Evolutionary conservation across 768 basidiomycete species (phyloP).

Genomic region (Rhodotorula kratochvilovae): DNA sequence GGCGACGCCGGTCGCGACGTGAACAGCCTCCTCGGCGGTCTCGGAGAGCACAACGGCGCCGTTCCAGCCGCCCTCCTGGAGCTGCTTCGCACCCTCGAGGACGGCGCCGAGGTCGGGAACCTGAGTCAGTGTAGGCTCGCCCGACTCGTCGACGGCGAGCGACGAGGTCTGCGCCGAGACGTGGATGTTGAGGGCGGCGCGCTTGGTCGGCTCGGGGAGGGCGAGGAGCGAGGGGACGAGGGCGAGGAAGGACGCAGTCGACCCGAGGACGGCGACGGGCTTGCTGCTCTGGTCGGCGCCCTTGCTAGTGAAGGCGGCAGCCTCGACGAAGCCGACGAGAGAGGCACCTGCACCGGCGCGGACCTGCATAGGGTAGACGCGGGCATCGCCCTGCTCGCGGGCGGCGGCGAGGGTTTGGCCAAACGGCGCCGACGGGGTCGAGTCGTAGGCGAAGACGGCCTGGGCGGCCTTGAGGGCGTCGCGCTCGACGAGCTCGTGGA

Average conservation of each 20-base stretch:
- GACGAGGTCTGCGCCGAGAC: slow-evolving; percentile 64
- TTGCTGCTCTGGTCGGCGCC: slow-evolving; percentile 52
- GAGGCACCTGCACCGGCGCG: slow-evolving; percentile 76
- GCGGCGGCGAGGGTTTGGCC: slow-evolving; percentile 10
- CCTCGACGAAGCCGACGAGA: slow-evolving; percentile 57
- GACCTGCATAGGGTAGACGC: slow-evolving; percentile 68
- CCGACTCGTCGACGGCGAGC: slow-evolving; percentile 55
- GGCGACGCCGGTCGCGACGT: slow-evolving; percentile 67
- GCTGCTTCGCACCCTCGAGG: slow-evolving; percentile 55
- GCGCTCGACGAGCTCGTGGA: slow-evolving; percentile 34
- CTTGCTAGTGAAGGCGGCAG: slow-evolving; percentile 68
- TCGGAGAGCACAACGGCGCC: slow-evolving; percentile 75
- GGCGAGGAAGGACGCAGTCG: slow-evolving; percentile 72
- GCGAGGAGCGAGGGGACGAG: slow-evolving; percentile 76
- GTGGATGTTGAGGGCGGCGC: slow-evolving; percentile 72
- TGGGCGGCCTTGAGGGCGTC: slow-evolving; percentile 8
- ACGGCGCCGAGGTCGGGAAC: slow-evolving; percentile 72
- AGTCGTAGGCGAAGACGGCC: slow-evolving; percentile 37
- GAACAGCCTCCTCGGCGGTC: slow-evolving; percentile 70
- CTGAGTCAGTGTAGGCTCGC: slow-evolving; percentile 55
- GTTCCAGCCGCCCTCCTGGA: slow-evolving; percentile 55
- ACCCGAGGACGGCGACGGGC: slow-evolving; percentile 55
- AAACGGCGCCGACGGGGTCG: slow-evolving; percentile 28
- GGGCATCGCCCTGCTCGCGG: slow-evolving; percentile 7
- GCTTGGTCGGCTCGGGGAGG: slow-evolving; percentile 61